phyloP scores from a whole-genome alignment of 176 grass and related monocot genomes.

The Metroxylon sagu region DNA sequence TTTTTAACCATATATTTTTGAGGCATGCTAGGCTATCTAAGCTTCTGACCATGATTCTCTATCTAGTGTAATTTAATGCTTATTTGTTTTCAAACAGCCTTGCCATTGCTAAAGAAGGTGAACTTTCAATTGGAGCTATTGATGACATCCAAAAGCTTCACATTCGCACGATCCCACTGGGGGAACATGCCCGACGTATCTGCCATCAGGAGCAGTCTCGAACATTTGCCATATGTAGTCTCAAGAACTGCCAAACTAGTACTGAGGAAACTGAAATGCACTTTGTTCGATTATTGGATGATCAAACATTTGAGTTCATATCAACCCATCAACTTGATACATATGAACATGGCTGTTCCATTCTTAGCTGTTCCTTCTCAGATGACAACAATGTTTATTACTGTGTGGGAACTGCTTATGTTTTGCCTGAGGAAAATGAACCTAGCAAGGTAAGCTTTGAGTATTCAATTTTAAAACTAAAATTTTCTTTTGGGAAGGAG shows the following conservation, averaged over 20 bases:
- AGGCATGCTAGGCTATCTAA: neutral
- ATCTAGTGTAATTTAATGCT: neutral
- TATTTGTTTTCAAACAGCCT: conserved; percentile 41
- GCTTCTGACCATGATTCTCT: neutral
- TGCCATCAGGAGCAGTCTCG: conserved; percentile 84
- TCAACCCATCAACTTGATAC: conserved; percentile 63
- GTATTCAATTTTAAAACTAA: too few species aligned
- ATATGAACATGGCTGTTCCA: conserved; percentile 78
- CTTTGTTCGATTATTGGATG: conserved; percentile 69
- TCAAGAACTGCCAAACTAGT: conserved; percentile 36
- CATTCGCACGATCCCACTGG: conserved; percentile 76
- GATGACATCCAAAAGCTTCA: conserved; percentile 93
- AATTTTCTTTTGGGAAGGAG: too few species aligned
- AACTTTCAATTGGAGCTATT: conserved; percentile 86
- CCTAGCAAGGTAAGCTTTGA: conserved; percentile 56
- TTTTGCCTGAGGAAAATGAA: conserved; percentile 89
- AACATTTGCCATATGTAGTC: conserved; percentile 71
- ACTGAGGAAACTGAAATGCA: conserved; percentile 69
- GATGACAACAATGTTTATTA: conserved; percentile 90
- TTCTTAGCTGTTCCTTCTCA: conserved; percentile 80
- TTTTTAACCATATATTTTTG: neutral
- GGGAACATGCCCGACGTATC: conserved; percentile 76
- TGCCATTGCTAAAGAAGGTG: conserved; percentile 94
- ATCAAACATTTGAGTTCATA: conserved; percentile 84
- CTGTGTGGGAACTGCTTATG: conserved; percentile 84